Conservation (phyloP, 2,329 filamentous ascomycete species). For the Diplocarpon rosae region DNA sequence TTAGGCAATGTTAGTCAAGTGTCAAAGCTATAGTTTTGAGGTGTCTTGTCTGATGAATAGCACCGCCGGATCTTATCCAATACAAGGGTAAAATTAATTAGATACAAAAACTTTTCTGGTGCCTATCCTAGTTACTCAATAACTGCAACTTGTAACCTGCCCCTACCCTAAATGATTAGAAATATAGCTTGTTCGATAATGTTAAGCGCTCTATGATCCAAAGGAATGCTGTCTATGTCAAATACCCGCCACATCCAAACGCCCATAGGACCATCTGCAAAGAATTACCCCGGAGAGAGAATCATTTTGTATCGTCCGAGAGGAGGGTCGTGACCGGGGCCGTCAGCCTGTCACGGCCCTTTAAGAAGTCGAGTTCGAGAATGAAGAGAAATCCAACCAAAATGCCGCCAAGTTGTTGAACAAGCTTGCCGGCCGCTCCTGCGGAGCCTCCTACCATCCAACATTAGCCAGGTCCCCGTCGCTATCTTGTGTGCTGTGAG, state of each 20-base stretch:
- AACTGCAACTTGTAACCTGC: too few relatives aligned
- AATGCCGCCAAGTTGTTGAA: constrained; percentile 75
- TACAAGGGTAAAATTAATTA: too few relatives aligned
- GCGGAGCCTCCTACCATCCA: constrained; percentile 68
- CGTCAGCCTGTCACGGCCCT: constrained; percentile 81
- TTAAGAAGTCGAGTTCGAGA: constrained; percentile 86
- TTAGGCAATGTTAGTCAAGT: too few relatives aligned
- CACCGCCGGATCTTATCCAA: too few relatives aligned
- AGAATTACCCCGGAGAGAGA: background rate
- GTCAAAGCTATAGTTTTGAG: too few relatives aligned
- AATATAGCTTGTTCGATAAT: background rate
- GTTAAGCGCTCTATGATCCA: background rate
- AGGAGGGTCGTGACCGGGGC: constrained; percentile 78
- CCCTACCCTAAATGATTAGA: background rate
- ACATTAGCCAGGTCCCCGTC: background rate
- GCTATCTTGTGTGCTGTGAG: background rate
- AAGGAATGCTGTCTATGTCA: constrained; percentile 24
- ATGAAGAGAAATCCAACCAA: constrained; percentile 89
- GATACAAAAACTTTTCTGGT: too few relatives aligned
- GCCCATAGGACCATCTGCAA: constrained; percentile 15
- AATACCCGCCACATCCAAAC: constrained; percentile 13
- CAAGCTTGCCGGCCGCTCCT: constrained; percentile 73
- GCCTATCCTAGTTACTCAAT: too few relatives aligned
- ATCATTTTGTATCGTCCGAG: constrained; percentile 38
- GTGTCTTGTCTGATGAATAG: too few relatives aligned